Evolutionary conservation across 1,139 yeast genomes (phyloP).

Genomic region (Sugiyamaella sp.): DNA sequence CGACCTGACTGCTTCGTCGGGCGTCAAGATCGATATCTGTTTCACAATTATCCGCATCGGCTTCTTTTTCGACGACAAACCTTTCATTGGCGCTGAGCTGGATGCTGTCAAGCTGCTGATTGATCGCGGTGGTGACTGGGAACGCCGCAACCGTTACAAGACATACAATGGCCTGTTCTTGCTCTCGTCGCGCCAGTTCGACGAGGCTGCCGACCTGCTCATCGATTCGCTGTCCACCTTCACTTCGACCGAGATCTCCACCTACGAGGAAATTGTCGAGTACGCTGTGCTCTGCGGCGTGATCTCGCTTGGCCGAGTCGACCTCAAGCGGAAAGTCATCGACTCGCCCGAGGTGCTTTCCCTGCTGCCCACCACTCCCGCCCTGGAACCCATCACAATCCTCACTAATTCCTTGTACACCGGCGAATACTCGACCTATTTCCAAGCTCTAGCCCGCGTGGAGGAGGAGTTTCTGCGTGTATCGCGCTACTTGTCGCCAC

Average conservation of each 20-base stretch:
- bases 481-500: conserved; percentile 76
- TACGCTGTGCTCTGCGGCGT: conserved; percentile 89
- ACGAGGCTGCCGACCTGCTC: conserved; percentile 78
- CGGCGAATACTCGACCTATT: conserved; percentile 82
- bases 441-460: conserved; percentile 76
- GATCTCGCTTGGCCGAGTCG: conserved; percentile 78
- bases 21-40: conserved; percentile 84
- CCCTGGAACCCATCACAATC: conserved; percentile 78
- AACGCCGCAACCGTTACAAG: conserved; percentile 91
- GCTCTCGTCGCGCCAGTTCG: conserved; percentile 83
- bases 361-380: conserved; percentile 68
- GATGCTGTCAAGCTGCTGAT: conserved; percentile 73
- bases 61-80: conserved; percentile 80
- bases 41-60: conserved; percentile 84
- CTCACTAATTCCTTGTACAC: conserved; percentile 87
- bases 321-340: conserved; percentile 78
- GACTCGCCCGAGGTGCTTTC: conserved; percentile 95
- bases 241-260: conserved; percentile 90
- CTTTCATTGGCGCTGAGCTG: conserved; percentile 68
- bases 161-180: conserved; percentile 86
- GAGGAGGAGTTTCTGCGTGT: conserved; percentile 72
- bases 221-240: conserved; percentile 94
- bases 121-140: conserved; percentile 99
- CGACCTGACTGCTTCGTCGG: conserved; percentile 75
- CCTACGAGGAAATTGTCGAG: conserved; percentile 87